Evolutionary conservation across 306 rosid species (phyloP), one percentile per base, ranked within the genome.

Genomic region (Morella rubra): DNA sequence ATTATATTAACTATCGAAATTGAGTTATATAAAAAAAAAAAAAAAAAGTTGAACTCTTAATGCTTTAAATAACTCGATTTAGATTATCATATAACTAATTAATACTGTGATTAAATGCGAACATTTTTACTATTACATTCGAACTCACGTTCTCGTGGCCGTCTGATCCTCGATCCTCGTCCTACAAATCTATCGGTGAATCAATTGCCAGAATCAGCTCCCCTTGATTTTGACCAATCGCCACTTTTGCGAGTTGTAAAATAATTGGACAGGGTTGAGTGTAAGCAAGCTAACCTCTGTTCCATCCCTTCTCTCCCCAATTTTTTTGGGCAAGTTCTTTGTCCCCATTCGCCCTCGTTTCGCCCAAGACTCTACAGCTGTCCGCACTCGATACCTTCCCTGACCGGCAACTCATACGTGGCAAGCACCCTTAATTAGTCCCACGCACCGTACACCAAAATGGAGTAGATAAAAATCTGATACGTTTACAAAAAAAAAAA

Each of bases 381-480:
- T 32, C 72, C 50, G 68, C 67, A 83, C 20, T 8, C 0, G 66
- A 83, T 55, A 47, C 58, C 81, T 66, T 47, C 81, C 81, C 20
- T 3, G 9, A 50, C 5, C 72, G 40, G 78, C 44, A 0, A 4
- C 0, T 1, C 32, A 69, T 75, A 88, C 91, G 88, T 85, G 84
- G 86, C 89, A 4, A 14, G 2, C 22, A 3, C 24, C 1, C 45
- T 47, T 32, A 32, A 32, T 58, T 55, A 53, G 69, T 37, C 4
- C 86, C 54, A 68, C 44, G 54, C 5, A 55, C 72, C 72, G 72
- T 20, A 37, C 40, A 52, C 22, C 42, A 49, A 22, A 66, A 52
- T 41, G 2, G 7, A 54, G 50, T 32, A 52, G 42, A 24, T 41
- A 27, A 0, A 24, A 24, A 32, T 32, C 37, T 32, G 37, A 32